Evolutionary conservation across 2,329 filamentous ascomycete genomes (phyloP).

Genomic region (Leptographium radiaticola): DNA sequence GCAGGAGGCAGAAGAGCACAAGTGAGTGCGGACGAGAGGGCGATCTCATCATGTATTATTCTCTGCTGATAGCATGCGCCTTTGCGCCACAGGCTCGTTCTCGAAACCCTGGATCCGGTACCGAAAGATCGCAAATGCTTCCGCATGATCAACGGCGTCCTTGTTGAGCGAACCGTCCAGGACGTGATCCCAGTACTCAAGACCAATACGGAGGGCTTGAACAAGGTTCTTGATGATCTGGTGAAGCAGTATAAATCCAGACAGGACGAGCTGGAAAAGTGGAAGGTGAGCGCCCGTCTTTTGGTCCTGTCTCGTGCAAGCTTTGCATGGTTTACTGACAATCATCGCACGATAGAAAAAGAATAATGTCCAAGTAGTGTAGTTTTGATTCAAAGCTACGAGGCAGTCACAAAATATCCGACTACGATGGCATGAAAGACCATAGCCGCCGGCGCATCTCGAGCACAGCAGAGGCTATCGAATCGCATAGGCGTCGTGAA

Average conservation of each 20-base stretch:
- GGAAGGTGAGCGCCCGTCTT: constrained; percentile 62
- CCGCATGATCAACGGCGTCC: constrained; percentile 93
- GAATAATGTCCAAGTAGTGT: constrained; percentile 79
- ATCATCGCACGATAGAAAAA: constrained; percentile 50
- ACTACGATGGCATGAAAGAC: background rate
- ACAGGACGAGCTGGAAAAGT: constrained; percentile 90
- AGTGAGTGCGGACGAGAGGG: constrained; percentile 44
- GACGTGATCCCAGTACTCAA: constrained; percentile 84
- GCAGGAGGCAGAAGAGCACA: constrained; percentile 95
- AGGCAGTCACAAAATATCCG: no score
- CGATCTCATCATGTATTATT: background rate
- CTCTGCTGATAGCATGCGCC: background rate
- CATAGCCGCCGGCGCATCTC: no score
- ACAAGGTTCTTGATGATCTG: constrained; percentile 86
- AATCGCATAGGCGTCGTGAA: no score
- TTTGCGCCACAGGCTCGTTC: constrained; percentile 57
- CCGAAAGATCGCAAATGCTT: constrained; percentile 87
- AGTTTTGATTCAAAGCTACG: constrained; percentile 40
- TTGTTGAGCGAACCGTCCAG: constrained; percentile 86
- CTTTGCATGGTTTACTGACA: background rate
- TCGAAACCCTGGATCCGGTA: constrained; percentile 80
- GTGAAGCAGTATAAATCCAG: constrained; percentile 94
- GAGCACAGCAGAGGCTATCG: no score
- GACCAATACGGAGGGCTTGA: constrained; percentile 87
- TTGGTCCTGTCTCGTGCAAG: background rate